Evolutionary conservation across 192 early-diverging fungal genomes (phyloP).

Genomic region (Backusella morwellensis): DNA sequence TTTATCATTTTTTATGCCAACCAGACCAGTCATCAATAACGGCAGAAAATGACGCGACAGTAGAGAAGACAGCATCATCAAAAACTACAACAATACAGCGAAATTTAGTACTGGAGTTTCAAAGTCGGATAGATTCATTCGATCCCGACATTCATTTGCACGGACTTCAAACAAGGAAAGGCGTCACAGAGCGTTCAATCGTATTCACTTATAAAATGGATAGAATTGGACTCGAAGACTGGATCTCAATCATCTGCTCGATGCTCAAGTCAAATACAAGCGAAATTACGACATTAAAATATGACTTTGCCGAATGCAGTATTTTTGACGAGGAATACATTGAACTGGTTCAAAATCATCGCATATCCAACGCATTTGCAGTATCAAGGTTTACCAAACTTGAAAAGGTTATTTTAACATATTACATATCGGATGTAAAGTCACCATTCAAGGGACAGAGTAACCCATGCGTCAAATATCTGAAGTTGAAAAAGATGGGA

Average conservation of each 20-base stretch:
- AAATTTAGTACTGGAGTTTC: neutral
- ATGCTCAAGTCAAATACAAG: neutral
- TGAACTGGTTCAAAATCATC: neutral
- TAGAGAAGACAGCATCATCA: neutral
- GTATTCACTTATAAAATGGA: neutral
- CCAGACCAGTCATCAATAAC: neutral
- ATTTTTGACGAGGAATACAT: neutral
- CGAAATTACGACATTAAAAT: neutral
- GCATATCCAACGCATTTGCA: neutral
- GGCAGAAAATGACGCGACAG: neutral
- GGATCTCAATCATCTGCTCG: neutral
- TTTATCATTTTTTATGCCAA: neutral
- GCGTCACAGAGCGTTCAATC: neutral
- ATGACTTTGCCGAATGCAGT: neutral
- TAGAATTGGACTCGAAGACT: neutral
- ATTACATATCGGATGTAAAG: neutral
- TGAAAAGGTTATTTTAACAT: neutral
- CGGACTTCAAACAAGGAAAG: neutral
- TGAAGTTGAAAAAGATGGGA: neutral
- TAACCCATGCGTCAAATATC: neutral
- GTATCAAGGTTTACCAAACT: neutral
- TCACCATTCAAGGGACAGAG: neutral
- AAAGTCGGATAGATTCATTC: slow-evolving; percentile 1
- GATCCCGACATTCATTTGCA: neutral
- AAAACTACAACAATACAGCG: neutral